Percentiles rank a stretch among this genome's conserved stretches.
Conservation (phyloP, 306 rosid genomes). For the Calophaca sinica region DNA sequence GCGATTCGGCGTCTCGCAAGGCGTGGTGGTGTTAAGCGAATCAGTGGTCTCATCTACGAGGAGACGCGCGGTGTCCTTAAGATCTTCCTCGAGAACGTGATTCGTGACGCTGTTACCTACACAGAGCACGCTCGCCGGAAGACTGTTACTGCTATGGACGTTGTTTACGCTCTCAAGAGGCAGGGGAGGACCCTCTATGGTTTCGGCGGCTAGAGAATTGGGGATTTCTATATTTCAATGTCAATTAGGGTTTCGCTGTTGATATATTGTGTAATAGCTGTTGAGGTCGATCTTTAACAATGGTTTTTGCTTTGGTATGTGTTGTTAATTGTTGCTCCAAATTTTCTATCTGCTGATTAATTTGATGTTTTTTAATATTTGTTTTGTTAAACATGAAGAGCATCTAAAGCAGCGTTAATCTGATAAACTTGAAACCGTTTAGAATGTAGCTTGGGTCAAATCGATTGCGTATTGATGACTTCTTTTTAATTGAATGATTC, state of each 20-base stretch:
- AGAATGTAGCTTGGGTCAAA: too few relatives aligned
- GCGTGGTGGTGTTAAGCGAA: slow-evolving; percentile 68
- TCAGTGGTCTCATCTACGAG: slow-evolving; percentile 66
- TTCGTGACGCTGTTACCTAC: slow-evolving; percentile 67
- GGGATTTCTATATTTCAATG: not conserved
- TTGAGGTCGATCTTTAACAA: not conserved
- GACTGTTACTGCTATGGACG: slow-evolving; percentile 71
- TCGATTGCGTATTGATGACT: too few relatives aligned
- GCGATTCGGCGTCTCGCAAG: slow-evolving; percentile 65
- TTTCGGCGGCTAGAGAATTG: slow-evolving; percentile 54
- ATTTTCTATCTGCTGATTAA: too few relatives aligned
- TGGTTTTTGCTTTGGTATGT: not conserved
- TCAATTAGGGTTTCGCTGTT: slow-evolving; percentile 33
- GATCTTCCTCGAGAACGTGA: slow-evolving; percentile 65
- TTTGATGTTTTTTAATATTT: too few relatives aligned
- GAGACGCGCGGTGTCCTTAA: slow-evolving; percentile 69
- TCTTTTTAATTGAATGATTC: too few relatives aligned
- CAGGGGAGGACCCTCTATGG: slow-evolving; percentile 72
- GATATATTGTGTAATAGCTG: slow-evolving; percentile 2
- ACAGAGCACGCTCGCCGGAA: slow-evolving; percentile 71
- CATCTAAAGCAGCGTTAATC: too few relatives aligned
- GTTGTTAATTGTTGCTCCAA: too few relatives aligned
- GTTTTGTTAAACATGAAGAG: too few relatives aligned
- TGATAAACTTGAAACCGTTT: too few relatives aligned
- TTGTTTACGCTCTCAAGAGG: slow-evolving; percentile 68